Conservation (phyloP, 495 filamentous ascomycete genomes). For the Neurospora sublineolata region DNA sequence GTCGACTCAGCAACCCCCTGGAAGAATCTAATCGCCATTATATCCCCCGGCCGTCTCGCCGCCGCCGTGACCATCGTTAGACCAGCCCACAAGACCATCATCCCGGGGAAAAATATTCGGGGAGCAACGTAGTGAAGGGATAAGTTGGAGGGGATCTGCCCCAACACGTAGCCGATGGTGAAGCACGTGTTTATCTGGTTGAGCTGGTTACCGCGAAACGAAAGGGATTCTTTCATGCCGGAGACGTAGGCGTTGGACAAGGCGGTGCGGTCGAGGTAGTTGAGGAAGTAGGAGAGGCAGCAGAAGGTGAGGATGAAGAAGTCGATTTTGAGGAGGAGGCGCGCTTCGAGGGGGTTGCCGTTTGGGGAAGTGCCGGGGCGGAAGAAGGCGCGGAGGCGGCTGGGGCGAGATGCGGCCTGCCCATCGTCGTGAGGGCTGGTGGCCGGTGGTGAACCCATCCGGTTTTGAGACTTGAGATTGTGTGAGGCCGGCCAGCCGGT, state of each 20-base stretch:
- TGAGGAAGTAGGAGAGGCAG: slow-evolving; percentile 47
- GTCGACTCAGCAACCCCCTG: slow-evolving; percentile 49
- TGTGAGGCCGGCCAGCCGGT: no score
- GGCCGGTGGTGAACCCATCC: not conserved
- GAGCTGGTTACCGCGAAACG: slow-evolving; percentile 44
- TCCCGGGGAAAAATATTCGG: slow-evolving; percentile 47
- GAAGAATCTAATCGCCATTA: slow-evolving; percentile 61
- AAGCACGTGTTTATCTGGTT: slow-evolving; percentile 47
- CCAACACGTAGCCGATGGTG: slow-evolving; percentile 41
- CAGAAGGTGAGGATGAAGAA: slow-evolving; percentile 57
- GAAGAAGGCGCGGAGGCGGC: not conserved
- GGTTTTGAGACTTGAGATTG: no score
- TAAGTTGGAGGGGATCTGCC: slow-evolving; percentile 50
- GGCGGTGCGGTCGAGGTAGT: slow-evolving; percentile 47
- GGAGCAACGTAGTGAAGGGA: slow-evolving; percentile 48
- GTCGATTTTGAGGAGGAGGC: slow-evolving; percentile 45
- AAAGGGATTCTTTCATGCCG: slow-evolving; percentile 54
- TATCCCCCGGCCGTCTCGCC: slow-evolving; percentile 35
- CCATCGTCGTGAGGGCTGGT: not conserved
- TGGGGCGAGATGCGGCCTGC: not conserved
- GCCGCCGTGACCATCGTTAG: slow-evolving; percentile 50
- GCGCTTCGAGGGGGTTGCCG: slow-evolving; percentile 35
- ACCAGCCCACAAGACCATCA: slow-evolving; percentile 49
- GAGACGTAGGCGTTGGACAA: slow-evolving; percentile 53
- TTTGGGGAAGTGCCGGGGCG: no score